phyloP scores from a whole-genome alignment of 2,329 filamentous ascomycete species.

The Cladosporium sp. region DNA sequence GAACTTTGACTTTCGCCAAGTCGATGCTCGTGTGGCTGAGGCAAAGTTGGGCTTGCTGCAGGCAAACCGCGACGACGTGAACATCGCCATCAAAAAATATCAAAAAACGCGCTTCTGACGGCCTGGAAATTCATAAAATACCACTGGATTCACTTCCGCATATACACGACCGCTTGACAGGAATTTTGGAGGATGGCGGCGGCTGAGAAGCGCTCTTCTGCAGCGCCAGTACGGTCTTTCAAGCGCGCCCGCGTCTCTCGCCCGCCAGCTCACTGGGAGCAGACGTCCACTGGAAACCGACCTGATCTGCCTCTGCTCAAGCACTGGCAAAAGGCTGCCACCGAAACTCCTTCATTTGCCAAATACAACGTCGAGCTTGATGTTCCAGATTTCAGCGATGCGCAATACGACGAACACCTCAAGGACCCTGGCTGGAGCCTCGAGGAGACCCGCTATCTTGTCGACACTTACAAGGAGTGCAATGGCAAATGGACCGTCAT shows the following conservation, averaged over 20 bases:
- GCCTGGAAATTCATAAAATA: neutral
- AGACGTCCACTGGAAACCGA: slow-evolving; percentile 6
- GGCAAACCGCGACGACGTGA: neutral
- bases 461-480: slow-evolving; percentile 69
- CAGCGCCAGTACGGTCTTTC: slow-evolving; percentile 10
- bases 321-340: slow-evolving; percentile 14
- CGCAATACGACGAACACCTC: slow-evolving; percentile 76
- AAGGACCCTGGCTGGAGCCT: slow-evolving; percentile 77
- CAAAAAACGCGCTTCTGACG: neutral
- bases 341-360: slow-evolving; percentile 51
- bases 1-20: too few species aligned
- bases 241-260: slow-evolving; percentile 14
- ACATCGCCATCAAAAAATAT: neutral
- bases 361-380: slow-evolving; percentile 84
- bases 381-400: slow-evolving; percentile 77
- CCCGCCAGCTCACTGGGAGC: slow-evolving; percentile 14
- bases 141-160: neutral
- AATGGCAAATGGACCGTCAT: slow-evolving; percentile 90
- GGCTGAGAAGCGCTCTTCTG: slow-evolving; percentile 9
- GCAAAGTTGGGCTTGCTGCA: neutral
- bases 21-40: neutral
- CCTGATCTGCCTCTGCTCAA: slow-evolving; percentile 9
- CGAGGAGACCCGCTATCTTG: slow-evolving; percentile 89
- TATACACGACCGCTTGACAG: neutral
- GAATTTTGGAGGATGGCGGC: slow-evolving; percentile 6